Percentiles rank a stretch among this genome's conserved stretches.
phyloP scores from a whole-genome alignment of 1,139 yeast genomes.

The Saccharomycopsis hybrid region DNA sequence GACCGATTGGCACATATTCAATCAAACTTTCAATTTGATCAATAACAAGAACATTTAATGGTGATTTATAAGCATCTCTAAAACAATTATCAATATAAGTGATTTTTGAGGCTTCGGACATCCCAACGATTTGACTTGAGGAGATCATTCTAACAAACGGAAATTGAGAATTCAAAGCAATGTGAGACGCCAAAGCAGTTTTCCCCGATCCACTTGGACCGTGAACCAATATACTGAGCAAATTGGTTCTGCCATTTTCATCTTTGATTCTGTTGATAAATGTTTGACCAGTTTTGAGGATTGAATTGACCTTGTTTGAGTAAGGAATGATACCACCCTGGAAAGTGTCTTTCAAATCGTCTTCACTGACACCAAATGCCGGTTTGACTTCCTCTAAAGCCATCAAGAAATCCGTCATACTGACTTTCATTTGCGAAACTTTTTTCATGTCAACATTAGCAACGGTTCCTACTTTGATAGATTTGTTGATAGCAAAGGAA shows the following conservation, averaged over 20 bases:
- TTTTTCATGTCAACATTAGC: constrained; percentile 54
- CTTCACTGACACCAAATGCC: constrained; percentile 96
- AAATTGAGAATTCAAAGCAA: constrained; percentile 79
- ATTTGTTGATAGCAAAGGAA: constrained; percentile 85
- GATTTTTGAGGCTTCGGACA: constrained; percentile 85
- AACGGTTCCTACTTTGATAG: constrained; percentile 79
- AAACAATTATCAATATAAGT: constrained; percentile 83
- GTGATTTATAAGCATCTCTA: constrained; percentile 91
- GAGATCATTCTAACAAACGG: constrained; percentile 89
- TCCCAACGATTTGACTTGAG: constrained; percentile 86
- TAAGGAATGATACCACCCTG: constrained; percentile 84
- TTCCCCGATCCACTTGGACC: constrained; percentile 97
- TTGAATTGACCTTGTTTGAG: constrained; percentile 58
- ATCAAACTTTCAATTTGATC: constrained; percentile 89
- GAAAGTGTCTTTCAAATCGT: constrained; percentile 71
- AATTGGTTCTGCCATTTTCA: constrained; percentile 68
- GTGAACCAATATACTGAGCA: constrained; percentile 78
- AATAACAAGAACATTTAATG: constrained; percentile 79
- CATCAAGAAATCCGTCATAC: constrained; percentile 71
- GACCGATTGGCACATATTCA: constrained; percentile 96
- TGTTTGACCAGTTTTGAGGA: constrained; percentile 69
- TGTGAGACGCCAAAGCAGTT: constrained; percentile 86
- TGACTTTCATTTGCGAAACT: constrained; percentile 61
- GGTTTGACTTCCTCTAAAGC: constrained; percentile 89
- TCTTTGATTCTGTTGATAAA: constrained; percentile 60